Conservation (phyloP, 2,329 filamentous ascomycete genomes). For the Shiraia sp. region DNA sequence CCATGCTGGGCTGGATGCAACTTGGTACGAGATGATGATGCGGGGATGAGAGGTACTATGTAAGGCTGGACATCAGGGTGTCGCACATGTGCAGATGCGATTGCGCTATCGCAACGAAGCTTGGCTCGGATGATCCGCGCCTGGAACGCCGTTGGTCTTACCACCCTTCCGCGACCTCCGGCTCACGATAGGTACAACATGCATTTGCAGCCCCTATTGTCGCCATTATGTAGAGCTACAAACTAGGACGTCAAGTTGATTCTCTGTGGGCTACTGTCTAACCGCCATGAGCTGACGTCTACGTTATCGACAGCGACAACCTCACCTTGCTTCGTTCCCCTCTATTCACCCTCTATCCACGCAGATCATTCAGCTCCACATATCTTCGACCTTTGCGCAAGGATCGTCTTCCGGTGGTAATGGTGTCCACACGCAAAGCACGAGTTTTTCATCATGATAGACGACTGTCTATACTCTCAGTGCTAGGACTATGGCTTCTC, state of each 20-base stretch:
- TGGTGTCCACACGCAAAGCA: too few relatives aligned
- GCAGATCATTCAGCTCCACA: background rate
- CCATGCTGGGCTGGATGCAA: slow-evolving; percentile 56
- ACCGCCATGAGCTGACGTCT: background rate
- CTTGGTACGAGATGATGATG: slow-evolving; percentile 2
- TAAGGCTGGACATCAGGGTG: slow-evolving; percentile 31
- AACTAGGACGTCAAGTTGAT: background rate
- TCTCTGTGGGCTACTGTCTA: background rate
- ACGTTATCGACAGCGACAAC: background rate
- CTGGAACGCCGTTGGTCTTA: background rate
- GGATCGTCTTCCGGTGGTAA: too few relatives aligned
- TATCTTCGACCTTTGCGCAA: too few relatives aligned
- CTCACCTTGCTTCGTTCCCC: background rate
- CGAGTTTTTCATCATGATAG: background rate
- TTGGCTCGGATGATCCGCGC: slow-evolving; percentile 16
- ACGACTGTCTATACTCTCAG: too few relatives aligned
- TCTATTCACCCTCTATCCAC: background rate
- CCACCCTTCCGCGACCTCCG: slow-evolving; percentile 9
- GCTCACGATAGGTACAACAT: background rate
- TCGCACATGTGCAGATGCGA: slow-evolving; percentile 2
- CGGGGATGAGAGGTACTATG: slow-evolving; percentile 8
- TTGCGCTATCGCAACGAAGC: slow-evolving; percentile 7
- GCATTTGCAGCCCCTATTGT: background rate
- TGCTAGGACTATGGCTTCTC: background rate
- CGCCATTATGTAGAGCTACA: background rate